Base-by-base conservation (phyloP, 2,329 filamentous ascomycete species). In the Aspergillus pseudonomiae region DNA sequence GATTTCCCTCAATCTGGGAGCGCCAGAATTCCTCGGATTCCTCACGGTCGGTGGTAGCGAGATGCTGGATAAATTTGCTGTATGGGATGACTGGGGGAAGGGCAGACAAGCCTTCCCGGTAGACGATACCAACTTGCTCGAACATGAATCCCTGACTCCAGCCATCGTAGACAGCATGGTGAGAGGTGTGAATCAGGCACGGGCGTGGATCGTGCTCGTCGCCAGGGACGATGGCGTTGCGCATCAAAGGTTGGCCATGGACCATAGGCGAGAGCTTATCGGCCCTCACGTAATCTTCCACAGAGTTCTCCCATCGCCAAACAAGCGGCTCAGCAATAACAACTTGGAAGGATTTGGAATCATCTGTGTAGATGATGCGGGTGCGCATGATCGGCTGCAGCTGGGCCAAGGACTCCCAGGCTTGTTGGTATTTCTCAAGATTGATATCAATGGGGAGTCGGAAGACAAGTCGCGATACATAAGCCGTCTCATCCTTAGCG, bases 91-190 rank as follows among this genome's bases (percentile, higher is more conserved):
- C 26, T 6, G 26, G 46, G 24, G 46, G 46, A 4, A 50, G 7
- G 16, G 46, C 46, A 6, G 46, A 32, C 24, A 50, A 9, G 46
- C 46, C 46, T 50, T 50, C 46, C 26, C 46, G 46, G 21, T 50
- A 50, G 3, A 50, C 30, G 24, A 50, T 50, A 16, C 26, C 46
- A 26, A 50, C 46, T 50, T 50, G 46, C 24, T 50, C 46, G 26
- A 50, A 50, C 46, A 50, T 50, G 11, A 16, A 50, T 30, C 24
- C 46, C 46, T 50, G 24, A 30, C 57, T 68, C 70, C 70, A 73
- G 5, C 77, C 79, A 65, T 82, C 80, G 63, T 81, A 81, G 2
- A 80, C 67, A 16, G 77, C 77, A 57, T 81, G 79, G 63, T 82
- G 80, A 62, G 77, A 73, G 1, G 79, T 80, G 62, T 77, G 77